Evolutionary conservation across 2,329 filamentous ascomycete genomes (phyloP), one percentile per base, ranked within the genome.

Genomic region (Penicillium paneum): DNA sequence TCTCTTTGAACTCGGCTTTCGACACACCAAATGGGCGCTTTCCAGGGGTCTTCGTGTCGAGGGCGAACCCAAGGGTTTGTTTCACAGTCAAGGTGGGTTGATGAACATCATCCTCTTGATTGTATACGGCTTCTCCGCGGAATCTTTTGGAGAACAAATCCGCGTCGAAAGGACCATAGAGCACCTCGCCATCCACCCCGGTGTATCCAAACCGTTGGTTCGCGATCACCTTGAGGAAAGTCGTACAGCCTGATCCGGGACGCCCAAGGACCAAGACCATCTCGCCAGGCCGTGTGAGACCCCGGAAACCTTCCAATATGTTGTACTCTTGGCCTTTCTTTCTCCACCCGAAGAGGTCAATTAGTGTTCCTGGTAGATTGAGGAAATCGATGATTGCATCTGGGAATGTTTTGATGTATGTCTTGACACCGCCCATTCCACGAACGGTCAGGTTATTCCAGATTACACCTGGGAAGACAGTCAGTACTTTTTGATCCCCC

Each of bases 201-300:
- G 81, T 83, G 61, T 84, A 86, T 5, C 83, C 82, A 59, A 77
- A 81, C 17, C 83, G 80, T 67, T 88, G 85, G 66, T 89, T 89
- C 15, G 85, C 80, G 54, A 89, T 86, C 0, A 82, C 78, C 71
- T 86, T 87, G 51, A 89, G 78, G 61, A 89, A 88, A 0, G 86
- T 87, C 1, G 85, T 87, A 67, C 86, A 89, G 26, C 86, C 86
- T 0, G 83, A 86, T 0, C 90, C 90, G 0, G 90, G 90, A 58
- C 86, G 83, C 21, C 90, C 90, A 7, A 95, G 78, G 0, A 95
- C 90, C 2, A 95, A 78, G 0, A 93, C 82, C 91, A 96, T 96
- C 77, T 96, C 91, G 1, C 91, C 92, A 0, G 90, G 89, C 59
- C 87, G 85, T 53, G 85, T 83, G 1, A 89, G 80, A 31, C 87